A percentile compares a stretch with the other conserved stretches of the same genome.
Evolutionary conservation across 2,329 filamentous ascomycete genomes (phyloP).

Genomic region (Pyrenophora tritici-repentis): DNA sequence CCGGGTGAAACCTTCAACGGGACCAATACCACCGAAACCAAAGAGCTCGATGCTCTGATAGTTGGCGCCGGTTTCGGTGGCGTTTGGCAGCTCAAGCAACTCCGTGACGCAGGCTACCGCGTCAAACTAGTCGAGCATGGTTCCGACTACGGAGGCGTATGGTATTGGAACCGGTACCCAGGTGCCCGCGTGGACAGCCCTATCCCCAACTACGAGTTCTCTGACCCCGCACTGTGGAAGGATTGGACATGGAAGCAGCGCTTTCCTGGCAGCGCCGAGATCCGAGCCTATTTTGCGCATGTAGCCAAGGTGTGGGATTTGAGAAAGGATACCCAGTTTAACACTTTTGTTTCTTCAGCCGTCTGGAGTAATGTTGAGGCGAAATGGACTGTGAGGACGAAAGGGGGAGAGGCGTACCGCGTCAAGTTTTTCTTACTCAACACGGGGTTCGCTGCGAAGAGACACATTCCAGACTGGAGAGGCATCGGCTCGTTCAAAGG

Average conservation of each 20-base stretch:
- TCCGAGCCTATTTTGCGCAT: conserved; percentile 27
- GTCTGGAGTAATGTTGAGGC: conserved; percentile 45
- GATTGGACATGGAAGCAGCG: conserved; percentile 27
- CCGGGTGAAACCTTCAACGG: neutral
- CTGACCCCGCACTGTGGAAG: conserved; percentile 23
- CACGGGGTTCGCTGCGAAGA: conserved; percentile 55
- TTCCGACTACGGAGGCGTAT: conserved; percentile 28
- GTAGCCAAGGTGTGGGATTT: conserved; percentile 28
- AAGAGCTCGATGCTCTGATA: conserved; percentile 31
- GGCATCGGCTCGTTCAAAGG: conserved; percentile 42
- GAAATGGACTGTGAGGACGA: conserved; percentile 54
- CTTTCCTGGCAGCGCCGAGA: conserved; percentile 27
- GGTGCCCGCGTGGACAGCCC: conserved; percentile 34
- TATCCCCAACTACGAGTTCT: conserved; percentile 30
- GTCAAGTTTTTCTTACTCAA: conserved; percentile 54
- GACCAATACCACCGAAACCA: neutral
- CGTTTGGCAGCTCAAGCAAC: conserved; percentile 31
- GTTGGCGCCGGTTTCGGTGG: conserved; percentile 39
- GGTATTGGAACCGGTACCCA: conserved; percentile 39
- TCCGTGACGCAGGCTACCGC: conserved; percentile 31
- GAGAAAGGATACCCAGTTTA: conserved; percentile 43
- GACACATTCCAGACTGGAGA: conserved; percentile 49
- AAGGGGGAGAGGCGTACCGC: conserved; percentile 46
- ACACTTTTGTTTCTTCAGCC: conserved; percentile 51
- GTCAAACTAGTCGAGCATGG: conserved; percentile 30